Evolutionary conservation across 306 rosid genomes (phyloP), one percentile per base, ranked within the genome.

Genomic region (Sicyos edulis): DNA sequence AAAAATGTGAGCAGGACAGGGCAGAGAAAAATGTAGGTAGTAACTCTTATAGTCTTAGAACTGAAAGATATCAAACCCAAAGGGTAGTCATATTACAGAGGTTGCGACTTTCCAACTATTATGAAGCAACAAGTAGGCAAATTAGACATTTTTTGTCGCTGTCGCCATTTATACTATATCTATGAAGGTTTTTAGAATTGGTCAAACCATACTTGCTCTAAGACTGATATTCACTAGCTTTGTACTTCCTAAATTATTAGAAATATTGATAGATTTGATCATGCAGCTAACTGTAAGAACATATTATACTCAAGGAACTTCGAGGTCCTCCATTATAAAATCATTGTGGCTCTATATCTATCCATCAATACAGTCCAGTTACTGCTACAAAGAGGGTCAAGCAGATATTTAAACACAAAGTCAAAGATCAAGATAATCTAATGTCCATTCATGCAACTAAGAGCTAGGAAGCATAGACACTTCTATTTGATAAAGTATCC

Each of bases 381-480:
- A 66, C 51, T 37, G 70, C 51, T 16, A 63, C 49, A 40, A 37
- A 32, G 13, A n/a, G 56, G 14, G 44, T 4, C 57, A 68, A 68
- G 17, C 16, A 45, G 57, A 49, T 2, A 24, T 50, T 26, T 51
- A 69, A 69, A 69, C 73, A 22, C 16, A 22, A 3, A 67, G 14
- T 68, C 42, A 68, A 68, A 14, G 72, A 49, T 68, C 21, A 42
- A 44, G 37, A 8, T 68, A 49, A 68, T 47, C 21, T 49, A 66
- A 45, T 49, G 72, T 57, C 22, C 13, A 21, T 47, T 22, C 19
- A 7, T 49, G 72, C 42, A 68, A 68, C 7, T 47, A 13, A 7
- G 40, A 21, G 55, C n/a, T 32, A 45, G 37, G 3, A 21, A n/a
- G n/a, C n/a, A n/a, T n/a, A n/a, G n/a, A n/a, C n/a, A n/a, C n/a